phyloP scores from a whole-genome alignment of 306 rosid genomes.

The Ammopiptanthus mongolicus region DNA sequence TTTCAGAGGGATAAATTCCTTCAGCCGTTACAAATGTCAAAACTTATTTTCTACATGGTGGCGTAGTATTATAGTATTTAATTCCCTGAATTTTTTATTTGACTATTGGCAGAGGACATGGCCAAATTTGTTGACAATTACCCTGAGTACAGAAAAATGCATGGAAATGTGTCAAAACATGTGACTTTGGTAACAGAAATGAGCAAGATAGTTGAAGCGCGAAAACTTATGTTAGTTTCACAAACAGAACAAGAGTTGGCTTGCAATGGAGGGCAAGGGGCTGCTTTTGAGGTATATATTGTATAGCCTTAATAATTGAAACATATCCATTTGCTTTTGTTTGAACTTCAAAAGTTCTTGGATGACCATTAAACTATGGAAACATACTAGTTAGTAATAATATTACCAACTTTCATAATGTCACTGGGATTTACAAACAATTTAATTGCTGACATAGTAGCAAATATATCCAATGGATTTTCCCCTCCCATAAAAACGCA shows the following conservation, averaged over 20 bases:
- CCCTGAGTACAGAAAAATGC: conserved; percentile 95
- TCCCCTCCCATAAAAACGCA: neutral
- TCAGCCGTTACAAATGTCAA: neutral
- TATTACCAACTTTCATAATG: neutral
- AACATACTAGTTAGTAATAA: neutral
- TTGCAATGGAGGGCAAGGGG: conserved; percentile 94
- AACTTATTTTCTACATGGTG: neutral
- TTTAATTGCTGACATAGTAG: conserved; percentile 1
- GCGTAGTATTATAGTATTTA: conserved; percentile 4
- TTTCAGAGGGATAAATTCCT: neutral
- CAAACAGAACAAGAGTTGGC: conserved; percentile 95
- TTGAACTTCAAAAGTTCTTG: conserved; percentile 1
- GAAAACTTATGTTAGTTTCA: conserved; percentile 87
- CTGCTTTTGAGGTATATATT: conserved; percentile 85
- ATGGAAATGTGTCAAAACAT: conserved; percentile 95
- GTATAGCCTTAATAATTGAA: neutral
- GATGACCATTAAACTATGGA: neutral
- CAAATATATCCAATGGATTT: neutral
- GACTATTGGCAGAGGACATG: conserved; percentile 78
- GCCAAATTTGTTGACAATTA: conserved; percentile 93
- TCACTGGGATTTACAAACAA: neutral
- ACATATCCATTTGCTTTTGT: conserved; percentile 1
- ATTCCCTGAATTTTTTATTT: conserved; percentile 22
- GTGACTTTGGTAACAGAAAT: conserved; percentile 92
- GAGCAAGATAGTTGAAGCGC: conserved; percentile 82